These are phyloP conservation scores for Malassezia psittaci DNA, from an alignment of 1,284 basidiomycete genomes.

Conservation along the genomic window DNA sequence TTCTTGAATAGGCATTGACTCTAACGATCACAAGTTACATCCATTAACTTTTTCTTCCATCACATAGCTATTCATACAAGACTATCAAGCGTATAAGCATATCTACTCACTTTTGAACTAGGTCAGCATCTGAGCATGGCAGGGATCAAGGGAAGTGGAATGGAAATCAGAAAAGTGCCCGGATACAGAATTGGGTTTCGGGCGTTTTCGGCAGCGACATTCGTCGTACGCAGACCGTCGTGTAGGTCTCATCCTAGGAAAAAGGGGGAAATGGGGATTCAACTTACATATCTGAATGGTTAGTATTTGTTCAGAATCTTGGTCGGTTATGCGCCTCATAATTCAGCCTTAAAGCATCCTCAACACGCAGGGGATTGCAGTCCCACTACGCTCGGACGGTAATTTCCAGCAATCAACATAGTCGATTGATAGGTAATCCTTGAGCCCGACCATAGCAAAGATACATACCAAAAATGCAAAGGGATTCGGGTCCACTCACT, in stretches of 20 bases:
- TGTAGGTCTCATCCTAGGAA: conserved; percentile 28
- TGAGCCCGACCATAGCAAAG: background rate
- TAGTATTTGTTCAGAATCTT: background rate
- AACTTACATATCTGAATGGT: background rate
- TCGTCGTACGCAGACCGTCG: conserved; percentile 41
- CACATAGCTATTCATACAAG: too few species aligned
- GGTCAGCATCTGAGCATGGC: too few species aligned
- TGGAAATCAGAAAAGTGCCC: conserved; percentile 17
- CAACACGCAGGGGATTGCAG: conserved; percentile 19
- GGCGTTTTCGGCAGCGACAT: conserved; percentile 33
- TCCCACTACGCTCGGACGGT: conserved; percentile 35
- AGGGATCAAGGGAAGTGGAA: conserved; percentile 1
- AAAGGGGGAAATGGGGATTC: background rate
- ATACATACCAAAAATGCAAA: background rate
- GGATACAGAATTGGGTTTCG: conserved; percentile 37
- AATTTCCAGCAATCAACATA: conserved; percentile 38
- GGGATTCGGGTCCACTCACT: background rate
- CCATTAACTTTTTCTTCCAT: too few species aligned
- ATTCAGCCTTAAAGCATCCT: conserved; percentile 36
- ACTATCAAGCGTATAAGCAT: background rate
- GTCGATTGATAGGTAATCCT: conserved; percentile 22
- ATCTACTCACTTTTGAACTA: too few species aligned
- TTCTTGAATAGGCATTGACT: too few species aligned
- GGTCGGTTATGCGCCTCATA: conserved; percentile 21
- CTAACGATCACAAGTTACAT: too few species aligned